Evolutionary conservation across 306 rosid species (phyloP).

Genomic region (Trifolium fragiferum): DNA sequence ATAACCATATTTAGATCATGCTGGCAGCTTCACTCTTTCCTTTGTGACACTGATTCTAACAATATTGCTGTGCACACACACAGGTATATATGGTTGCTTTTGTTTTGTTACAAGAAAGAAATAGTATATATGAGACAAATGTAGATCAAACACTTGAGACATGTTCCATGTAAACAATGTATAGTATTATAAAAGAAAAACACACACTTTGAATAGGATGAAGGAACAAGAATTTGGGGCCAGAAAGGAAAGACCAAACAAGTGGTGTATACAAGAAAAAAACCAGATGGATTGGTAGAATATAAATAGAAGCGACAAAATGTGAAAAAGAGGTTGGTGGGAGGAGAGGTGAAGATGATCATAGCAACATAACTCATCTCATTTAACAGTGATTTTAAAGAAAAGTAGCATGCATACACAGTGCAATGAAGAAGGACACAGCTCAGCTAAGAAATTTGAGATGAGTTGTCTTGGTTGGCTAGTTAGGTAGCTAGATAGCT

Average conservation of each 20-base stretch:
- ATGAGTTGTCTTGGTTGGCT: constrained; percentile 38
- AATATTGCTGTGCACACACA: not conserved
- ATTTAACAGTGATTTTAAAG: constrained; percentile 49
- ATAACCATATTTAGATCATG: constrained; percentile 85
- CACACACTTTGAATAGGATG: no score
- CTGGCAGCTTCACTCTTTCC: constrained; percentile 99
- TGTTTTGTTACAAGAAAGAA: not conserved
- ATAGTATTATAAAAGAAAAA: not conserved
- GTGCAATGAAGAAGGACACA: constrained; percentile 27
- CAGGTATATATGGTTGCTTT: not conserved
- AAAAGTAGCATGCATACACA: constrained; percentile 26
- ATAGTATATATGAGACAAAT: not conserved
- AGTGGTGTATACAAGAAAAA: not conserved
- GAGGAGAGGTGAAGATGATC: constrained; percentile 2
- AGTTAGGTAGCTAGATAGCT: constrained; percentile 28
- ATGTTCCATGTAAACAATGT: not conserved
- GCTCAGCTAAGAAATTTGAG: constrained; percentile 30
- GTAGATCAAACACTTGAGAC: not conserved
- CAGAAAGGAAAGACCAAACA: no score
- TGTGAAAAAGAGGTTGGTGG: not conserved
- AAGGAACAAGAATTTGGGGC: no score
- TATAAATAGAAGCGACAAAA: constrained; percentile 26
- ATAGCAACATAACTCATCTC: constrained; percentile 33
- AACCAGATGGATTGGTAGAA: not conserved
- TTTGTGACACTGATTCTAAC: constrained; percentile 50